Base-by-base conservation (phyloP, 305 asterid species). In the Euphrasia arctica region DNA sequence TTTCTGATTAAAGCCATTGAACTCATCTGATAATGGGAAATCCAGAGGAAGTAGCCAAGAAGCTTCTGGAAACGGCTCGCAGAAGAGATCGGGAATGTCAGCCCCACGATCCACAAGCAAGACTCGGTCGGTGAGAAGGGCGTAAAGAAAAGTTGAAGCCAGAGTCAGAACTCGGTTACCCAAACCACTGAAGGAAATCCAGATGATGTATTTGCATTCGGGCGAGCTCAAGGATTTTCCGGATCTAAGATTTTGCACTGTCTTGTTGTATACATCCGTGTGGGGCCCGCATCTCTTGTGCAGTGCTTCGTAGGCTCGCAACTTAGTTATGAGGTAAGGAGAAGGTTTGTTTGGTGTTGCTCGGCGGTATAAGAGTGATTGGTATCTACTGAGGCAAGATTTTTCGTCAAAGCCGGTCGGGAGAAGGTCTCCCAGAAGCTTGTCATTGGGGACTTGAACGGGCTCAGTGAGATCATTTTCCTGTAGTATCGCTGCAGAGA, bases 11-110 rank as follows among this genome's bases (percentile, higher is more conserved):
- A 87, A 83, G 56, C 62, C 51, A 11, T 48, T 63, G 70, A 85
- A 84, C 41, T 76, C 69, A 25, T 65, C 34, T 5, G 51, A 62
- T 63, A 62, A 81, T 0, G 50, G 98, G 82, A 74, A 92, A 66
- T 85, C 91, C 54, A 69, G 31, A n/a, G 95, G 95, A 15, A 91
- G 87, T 2, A 83, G 61, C 96, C 92, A 91, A 9, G 98, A 86
- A 31, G 55, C 68, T 3, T 78, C 88, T 0, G 96, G 95, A 75
- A 92, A 92, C 1, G 98, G 98, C 56, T 92, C 98, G 5, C 98
- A 89, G 74, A 92, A 89, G 34, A 89, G 91, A 43, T 81, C 91
- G 0, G 84, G 75, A 31, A 89, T 77, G 76, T 87, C 84, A 13
- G 43, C 56, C 65, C 87, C 81, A 49, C 77, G 75, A 36, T 85